These are phyloP conservation scores for Hypoxylon fragiforme DNA, from an alignment of 495 filamentous ascomycete genomes.

Conservation along the genomic window DNA sequence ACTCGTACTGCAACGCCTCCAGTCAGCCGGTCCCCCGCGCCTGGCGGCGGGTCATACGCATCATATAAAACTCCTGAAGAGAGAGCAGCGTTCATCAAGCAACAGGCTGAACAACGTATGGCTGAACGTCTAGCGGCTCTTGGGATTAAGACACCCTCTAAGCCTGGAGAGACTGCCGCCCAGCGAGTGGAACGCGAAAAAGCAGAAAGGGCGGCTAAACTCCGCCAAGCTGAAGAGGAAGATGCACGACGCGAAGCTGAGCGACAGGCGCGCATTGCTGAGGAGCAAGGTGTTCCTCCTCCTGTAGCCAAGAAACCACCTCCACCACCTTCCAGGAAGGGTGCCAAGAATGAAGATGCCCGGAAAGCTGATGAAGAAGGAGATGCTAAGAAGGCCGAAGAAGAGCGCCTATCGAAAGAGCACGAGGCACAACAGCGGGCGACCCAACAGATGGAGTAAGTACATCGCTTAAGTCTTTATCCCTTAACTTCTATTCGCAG, in stretches of 20 bases:
- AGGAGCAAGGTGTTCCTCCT: slow-evolving; percentile 73
- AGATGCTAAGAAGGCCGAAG: slow-evolving; percentile 45
- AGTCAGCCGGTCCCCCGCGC: slow-evolving; percentile 40
- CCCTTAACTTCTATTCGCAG: no score
- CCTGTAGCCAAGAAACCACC: slow-evolving; percentile 74
- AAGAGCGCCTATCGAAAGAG: slow-evolving; percentile 63
- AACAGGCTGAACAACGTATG: slow-evolving; percentile 96
- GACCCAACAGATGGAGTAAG: slow-evolving; percentile 82
- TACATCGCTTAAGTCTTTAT: slow-evolving; percentile 24
- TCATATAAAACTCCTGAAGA: slow-evolving; percentile 90
- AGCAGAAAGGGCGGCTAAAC: slow-evolving; percentile 81
- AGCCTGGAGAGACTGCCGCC: slow-evolving; percentile 71
- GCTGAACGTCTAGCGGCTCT: slow-evolving; percentile 95
- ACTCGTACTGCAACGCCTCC: slow-evolving; percentile 52
- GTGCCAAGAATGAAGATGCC: slow-evolving; percentile 63
- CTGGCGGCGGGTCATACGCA: slow-evolving; percentile 63
- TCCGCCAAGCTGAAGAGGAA: slow-evolving; percentile 90
- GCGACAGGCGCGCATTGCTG: slow-evolving; percentile 79
- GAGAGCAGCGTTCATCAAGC: slow-evolving; percentile 91
- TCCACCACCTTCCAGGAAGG: slow-evolving; percentile 80
- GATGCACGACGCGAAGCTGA: slow-evolving; percentile 89
- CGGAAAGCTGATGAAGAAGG: slow-evolving; percentile 60
- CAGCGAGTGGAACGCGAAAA: slow-evolving; percentile 88
- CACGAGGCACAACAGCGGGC: slow-evolving; percentile 77
- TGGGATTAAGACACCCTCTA: slow-evolving; percentile 79